Evolutionary conservation across 2,329 filamentous ascomycete species (phyloP).

Genomic region (Clonostachys rosea): DNA sequence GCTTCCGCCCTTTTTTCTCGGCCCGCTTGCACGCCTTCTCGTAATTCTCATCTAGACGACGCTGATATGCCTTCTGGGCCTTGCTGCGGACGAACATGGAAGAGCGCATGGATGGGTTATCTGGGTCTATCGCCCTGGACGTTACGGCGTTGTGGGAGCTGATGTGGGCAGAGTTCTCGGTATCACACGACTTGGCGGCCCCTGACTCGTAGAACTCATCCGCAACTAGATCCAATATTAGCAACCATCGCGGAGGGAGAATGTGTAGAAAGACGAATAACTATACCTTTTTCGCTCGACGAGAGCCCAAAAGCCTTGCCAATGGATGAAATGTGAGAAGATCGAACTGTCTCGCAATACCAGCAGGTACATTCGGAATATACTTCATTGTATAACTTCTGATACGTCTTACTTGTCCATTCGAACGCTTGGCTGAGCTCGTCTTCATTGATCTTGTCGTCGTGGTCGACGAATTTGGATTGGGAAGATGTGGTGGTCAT

Average conservation of each 20-base stretch:
- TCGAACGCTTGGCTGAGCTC: constrained; percentile 62
- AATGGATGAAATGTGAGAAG: constrained; percentile 40
- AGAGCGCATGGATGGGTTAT: background rate
- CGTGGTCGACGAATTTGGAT: constrained; percentile 67
- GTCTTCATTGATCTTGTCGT: constrained; percentile 75
- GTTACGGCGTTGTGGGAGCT: background rate
- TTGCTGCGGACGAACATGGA: background rate
- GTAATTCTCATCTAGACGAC: constrained; percentile 50
- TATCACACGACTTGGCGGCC: background rate
- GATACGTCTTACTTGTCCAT: constrained; percentile 68
- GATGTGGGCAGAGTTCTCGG: background rate
- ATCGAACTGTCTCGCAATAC: constrained; percentile 65
- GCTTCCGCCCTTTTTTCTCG: constrained; percentile 38
- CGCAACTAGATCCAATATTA: background rate
- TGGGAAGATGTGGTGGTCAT: constrained; percentile 1
- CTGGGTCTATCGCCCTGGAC: background rate
- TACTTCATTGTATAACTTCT: constrained; percentile 57
- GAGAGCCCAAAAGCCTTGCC: constrained; percentile 28
- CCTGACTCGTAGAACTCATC: background rate
- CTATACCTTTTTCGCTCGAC: background rate
- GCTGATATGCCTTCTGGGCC: constrained; percentile 6
- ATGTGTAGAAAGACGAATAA: too few relatives aligned
- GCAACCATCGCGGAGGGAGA: too few relatives aligned
- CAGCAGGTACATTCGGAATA: constrained; percentile 79
- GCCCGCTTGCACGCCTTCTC: constrained; percentile 45